Base-by-base conservation (phyloP, 2,329 filamentous ascomycete genomes). In the Microsporum audouinii region DNA sequence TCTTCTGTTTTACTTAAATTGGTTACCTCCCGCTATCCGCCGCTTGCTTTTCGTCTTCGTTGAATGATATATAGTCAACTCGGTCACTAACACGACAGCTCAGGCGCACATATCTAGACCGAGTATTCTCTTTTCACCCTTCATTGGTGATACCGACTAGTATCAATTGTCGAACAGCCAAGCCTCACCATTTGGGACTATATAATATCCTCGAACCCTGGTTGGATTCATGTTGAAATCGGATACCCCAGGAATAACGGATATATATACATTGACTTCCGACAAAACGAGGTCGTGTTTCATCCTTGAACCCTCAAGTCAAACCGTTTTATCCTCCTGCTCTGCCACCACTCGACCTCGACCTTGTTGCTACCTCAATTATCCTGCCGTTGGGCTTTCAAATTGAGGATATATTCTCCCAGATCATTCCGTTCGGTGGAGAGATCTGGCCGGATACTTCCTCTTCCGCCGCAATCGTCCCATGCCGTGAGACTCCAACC, bases 401-500 rank as follows among this genome's bases (percentile, higher is more conserved):
- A 53, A 31, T 53, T 33, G 49, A 53, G 49, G 49, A 53, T 41
- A 59, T 45, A 57, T 56, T 58, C 41, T 34, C 58, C 53, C 53
- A 60, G 57, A 23, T 47, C 58, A 45, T 62, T 60, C 43, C 56
- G 57, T 57, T 31, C 38, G 34, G 34, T 38, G 58, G 56, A 60
- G 53, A 60, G 60, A 47, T 61, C 60, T 58, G 62, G 51, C 60
- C 58, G 39, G 63, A 62, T 59, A 53, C 43, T 65, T 57, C 62
- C 63, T 64, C 55, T 60, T 58, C 41, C 58, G 39, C 49, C 33
- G 38, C 39, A 39, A 31, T 51, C 38, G 61, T 56, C 58, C 49
- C 59, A 68, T 68, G 65, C 65, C 63, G 65, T 67, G 59, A 65
- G 64, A 60, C 58, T 60, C 33, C 58, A 23, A 23, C 45, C 53